Conservation (phyloP, 2,329 filamentous ascomycete species). For the Penicillium griseofulvum region DNA sequence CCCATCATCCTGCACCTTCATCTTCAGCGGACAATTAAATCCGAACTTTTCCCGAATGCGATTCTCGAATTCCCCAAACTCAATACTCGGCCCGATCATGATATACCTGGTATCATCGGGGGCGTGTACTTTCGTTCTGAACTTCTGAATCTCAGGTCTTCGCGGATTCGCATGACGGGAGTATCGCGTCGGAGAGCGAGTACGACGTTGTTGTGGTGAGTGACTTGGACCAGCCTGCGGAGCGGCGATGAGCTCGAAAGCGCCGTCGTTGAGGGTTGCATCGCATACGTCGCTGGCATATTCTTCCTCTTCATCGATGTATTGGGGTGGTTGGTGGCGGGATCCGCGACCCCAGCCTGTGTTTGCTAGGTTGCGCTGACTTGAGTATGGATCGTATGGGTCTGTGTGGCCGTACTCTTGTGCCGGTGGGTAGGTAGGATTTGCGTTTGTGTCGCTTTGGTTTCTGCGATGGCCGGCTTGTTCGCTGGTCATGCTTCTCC, state of each 20-base stretch:
- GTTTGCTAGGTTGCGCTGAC: slow-evolving; percentile 47
- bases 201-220: slow-evolving; percentile 30
- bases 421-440: slow-evolving; percentile 8
- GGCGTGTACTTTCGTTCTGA: slow-evolving; percentile 87
- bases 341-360: slow-evolving; percentile 37
- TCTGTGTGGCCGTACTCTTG: slow-evolving; percentile 44
- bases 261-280: slow-evolving; percentile 69
- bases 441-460: slow-evolving; percentile 30
- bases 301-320: slow-evolving; percentile 78
- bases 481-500: slow-evolving; percentile 31
- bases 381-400: slow-evolving; percentile 66
- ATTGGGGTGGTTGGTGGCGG: slow-evolving; percentile 53
- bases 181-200: slow-evolving; percentile 30
- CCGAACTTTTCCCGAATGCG: slow-evolving; percentile 85
- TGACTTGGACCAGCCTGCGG: slow-evolving; percentile 28
- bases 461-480: slow-evolving; percentile 30
- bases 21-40: slow-evolving; percentile 60
- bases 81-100: slow-evolving; percentile 71
- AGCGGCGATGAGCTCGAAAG: slow-evolving; percentile 74
- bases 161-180: slow-evolving; percentile 33
- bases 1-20: slow-evolving; percentile 87
- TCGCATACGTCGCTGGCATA: slow-evolving; percentile 69
- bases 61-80: slow-evolving; percentile 74
- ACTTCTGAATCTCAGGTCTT: slow-evolving; percentile 67
- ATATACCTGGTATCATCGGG: slow-evolving; percentile 87